Conservation (phyloP, 1,284 basidiomycete species). For the Ustilago lituana region DNA sequence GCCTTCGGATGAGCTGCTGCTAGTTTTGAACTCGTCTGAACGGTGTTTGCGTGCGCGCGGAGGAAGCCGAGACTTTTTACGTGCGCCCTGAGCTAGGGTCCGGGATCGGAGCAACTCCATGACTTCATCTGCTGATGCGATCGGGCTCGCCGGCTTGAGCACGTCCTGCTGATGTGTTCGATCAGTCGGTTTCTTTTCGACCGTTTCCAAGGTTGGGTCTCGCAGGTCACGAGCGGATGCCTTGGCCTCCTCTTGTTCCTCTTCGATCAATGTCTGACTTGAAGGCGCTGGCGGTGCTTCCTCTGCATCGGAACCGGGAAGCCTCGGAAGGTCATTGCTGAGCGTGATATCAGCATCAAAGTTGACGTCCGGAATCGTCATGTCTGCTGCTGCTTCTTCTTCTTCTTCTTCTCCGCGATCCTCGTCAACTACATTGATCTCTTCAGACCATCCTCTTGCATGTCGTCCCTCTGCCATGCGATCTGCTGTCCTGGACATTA, state of each 20-base stretch:
- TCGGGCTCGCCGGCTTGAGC: constrained; percentile 5
- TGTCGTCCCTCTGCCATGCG: not conserved
- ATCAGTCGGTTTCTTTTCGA: not conserved
- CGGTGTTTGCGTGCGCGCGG: constrained; percentile 40
- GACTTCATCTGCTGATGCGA: constrained; percentile 36
- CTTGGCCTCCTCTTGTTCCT: constrained; percentile 10
- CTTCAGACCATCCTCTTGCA: constrained; percentile 18
- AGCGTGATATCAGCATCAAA: constrained; percentile 38
- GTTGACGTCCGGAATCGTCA: not conserved
- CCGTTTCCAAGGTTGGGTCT: not conserved
- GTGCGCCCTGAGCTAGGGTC: constrained; percentile 19
- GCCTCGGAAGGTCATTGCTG: constrained; percentile 6
- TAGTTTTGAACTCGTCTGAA: constrained; percentile 11
- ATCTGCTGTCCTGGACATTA: not conserved
- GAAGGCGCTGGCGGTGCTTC: constrained; percentile 22
- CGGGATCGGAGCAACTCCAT: constrained; percentile 39
- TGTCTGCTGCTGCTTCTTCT: too few species aligned
- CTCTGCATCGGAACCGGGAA: not conserved
- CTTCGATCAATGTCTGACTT: constrained; percentile 40
- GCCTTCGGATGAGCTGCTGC: not conserved
- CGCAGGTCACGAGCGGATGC: constrained; percentile 9
- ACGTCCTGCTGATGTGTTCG: not conserved
- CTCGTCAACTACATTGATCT: constrained; percentile 3
- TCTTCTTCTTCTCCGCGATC: not conserved
- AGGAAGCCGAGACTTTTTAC: constrained; percentile 27